These are phyloP conservation scores for Staphylotrichum tortipilum DNA, from an alignment of 495 filamentous ascomycete genomes.

Conservation along the genomic window DNA sequence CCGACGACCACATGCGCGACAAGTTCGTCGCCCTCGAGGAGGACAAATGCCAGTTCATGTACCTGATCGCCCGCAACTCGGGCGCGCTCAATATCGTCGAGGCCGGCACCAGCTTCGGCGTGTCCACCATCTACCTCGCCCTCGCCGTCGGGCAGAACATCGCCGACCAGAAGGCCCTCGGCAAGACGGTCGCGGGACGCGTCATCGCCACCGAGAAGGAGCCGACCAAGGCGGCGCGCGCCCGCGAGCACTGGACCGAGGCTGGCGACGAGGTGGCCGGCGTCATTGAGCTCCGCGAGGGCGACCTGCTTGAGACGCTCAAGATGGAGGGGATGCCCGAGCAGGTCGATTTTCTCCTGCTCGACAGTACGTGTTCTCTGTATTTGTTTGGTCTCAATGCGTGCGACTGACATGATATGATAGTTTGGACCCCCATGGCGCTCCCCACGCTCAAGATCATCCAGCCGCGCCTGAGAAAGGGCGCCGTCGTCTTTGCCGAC, in stretches of 20 bases:
- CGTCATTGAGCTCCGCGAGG: constrained; percentile 2
- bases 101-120: constrained; percentile 5
- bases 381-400: too few species aligned
- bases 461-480: constrained; percentile 1
- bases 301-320: constrained; percentile 3
- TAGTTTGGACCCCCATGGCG: constrained; percentile 4
- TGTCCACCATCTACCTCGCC: constrained; percentile 1
- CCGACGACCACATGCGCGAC: constrained; percentile 8
- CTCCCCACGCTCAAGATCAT: constrained; percentile 5
- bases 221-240: constrained; percentile 2
- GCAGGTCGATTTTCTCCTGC: neutral
- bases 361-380: neutral
- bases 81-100: constrained; percentile 2
- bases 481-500: neutral
- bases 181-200: neutral
- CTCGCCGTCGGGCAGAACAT: constrained; percentile 2
- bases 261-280: neutral
- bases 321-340: constrained; percentile 2
- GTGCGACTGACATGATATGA: too few species aligned
- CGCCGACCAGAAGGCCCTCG: neutral
- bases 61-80: constrained; percentile 2
- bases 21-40: constrained; percentile 6
- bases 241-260: constrained; percentile 6
- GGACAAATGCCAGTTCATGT: constrained; percentile 6
- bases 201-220: constrained; percentile 5